A percentile compares a stretch with the other conserved stretches of the same genome.
Evolutionary conservation across 75 land plant species (phyloP).

Genomic region (Sequoia sempervirens): DNA sequence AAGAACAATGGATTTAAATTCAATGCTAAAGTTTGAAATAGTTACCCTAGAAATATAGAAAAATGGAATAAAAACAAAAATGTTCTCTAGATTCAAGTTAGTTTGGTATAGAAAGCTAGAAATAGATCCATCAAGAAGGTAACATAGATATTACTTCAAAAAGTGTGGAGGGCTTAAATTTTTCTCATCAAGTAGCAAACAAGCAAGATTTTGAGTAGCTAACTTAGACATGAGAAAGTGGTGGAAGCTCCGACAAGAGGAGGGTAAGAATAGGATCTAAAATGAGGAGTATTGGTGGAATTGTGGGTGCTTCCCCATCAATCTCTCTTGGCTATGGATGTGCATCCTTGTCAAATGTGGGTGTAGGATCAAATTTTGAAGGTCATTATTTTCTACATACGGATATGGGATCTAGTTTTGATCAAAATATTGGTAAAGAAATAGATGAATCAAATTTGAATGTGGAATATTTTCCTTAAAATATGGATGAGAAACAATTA

Average conservation of each 20-base stretch:
- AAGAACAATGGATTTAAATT: background rate
- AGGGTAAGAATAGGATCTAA: constrained; percentile 2
- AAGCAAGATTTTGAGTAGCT: background rate
- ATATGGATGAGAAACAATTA: constrained; percentile 21
- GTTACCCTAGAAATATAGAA: background rate
- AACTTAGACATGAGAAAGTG: background rate
- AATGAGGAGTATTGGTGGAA: background rate
- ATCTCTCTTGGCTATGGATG: background rate
- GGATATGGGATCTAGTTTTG: background rate
- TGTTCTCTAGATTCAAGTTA: background rate
- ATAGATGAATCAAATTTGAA: constrained; percentile 35
- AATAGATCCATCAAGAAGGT: background rate
- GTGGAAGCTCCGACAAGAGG: constrained; percentile 27
- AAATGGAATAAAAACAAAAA: background rate
- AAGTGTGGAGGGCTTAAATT: background rate
- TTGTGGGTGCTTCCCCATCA: background rate
- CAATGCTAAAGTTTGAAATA: background rate
- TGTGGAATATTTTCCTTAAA: constrained; percentile 37
- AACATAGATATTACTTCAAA: background rate
- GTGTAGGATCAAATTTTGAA: background rate
- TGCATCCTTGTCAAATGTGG: background rate
- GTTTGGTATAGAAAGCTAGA: background rate
- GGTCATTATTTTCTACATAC: background rate
- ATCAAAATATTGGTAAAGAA: constrained; percentile 15
- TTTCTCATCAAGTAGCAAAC: background rate